A percentile compares a stretch with the other conserved stretches of the same genome.
These are phyloP conservation scores for Colletotrichum noveboracense DNA, from an alignment of 2,329 filamentous ascomycete genomes.

Conservation along the genomic window DNA sequence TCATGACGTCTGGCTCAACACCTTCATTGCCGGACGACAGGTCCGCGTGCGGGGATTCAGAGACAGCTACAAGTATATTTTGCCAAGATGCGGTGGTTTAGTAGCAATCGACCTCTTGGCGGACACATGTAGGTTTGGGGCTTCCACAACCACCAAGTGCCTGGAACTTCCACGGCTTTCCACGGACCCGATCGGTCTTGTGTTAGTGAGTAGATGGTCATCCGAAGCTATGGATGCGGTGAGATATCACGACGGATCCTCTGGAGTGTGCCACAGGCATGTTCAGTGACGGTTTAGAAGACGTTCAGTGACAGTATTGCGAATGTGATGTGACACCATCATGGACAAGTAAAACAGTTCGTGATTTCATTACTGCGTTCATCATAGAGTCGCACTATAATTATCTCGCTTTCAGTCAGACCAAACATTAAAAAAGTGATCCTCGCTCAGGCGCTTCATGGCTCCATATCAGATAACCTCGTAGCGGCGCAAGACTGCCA, in stretches of 20 bases:
- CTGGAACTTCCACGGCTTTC: not conserved
- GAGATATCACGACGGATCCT: not conserved
- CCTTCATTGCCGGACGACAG: not conserved
- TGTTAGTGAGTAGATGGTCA: not conserved
- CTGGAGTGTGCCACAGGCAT: not conserved
- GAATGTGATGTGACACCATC: not conserved
- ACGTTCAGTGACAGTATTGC: not conserved
- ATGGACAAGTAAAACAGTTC: not conserved
- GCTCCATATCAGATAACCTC: not conserved
- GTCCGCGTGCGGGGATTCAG: not conserved
- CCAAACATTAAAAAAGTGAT: not conserved
- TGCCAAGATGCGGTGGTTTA: not conserved
- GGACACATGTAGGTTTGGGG: not conserved
- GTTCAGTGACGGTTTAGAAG: fast-evolving
- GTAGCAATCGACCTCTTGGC: not conserved
- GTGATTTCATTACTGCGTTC: not conserved
- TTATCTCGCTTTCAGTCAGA: not conserved
- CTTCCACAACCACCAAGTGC: not conserved
- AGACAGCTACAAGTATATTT: not conserved
- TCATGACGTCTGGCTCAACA: not conserved
- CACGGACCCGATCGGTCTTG: not conserved
- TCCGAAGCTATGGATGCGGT: not conserved
- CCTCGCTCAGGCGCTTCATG: not conserved
- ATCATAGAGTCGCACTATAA: not conserved
- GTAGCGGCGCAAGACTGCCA: constrained; percentile 5